Conservation (phyloP, 139 green algal species). For the Mesostigma viride region DNA sequence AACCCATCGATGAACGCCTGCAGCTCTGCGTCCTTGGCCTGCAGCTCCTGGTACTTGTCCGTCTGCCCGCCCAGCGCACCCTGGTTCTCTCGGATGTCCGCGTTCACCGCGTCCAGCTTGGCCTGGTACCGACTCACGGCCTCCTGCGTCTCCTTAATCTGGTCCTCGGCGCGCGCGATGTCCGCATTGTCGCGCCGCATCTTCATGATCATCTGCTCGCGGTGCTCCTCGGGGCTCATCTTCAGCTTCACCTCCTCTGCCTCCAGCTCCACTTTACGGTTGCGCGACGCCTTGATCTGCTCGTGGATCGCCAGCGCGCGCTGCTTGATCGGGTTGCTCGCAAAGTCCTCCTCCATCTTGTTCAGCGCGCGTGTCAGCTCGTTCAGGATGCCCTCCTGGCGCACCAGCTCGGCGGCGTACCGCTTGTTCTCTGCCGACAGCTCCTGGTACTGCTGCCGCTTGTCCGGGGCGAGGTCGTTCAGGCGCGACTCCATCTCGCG, state of each 20-base stretch:
- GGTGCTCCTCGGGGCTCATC: conserved; percentile 43
- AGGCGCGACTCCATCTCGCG: conserved; percentile 2
- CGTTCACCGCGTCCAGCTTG: conserved; percentile 21
- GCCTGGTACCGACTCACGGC: neutral
- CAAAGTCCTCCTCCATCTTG: conserved; percentile 40
- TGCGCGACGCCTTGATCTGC: conserved; percentile 42
- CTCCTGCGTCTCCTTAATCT: conserved; percentile 12
- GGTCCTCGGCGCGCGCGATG: conserved; percentile 29
- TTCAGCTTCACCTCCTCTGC: conserved; percentile 41
- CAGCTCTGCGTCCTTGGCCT: conserved; percentile 50
- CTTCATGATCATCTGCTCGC: conserved; percentile 20
- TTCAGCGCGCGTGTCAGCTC: conserved; percentile 15
- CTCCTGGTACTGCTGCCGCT: conserved; percentile 41
- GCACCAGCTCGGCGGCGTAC: conserved; percentile 16
- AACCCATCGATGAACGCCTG: conserved; percentile 54
- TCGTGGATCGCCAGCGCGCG: conserved; percentile 43
- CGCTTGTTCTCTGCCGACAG: conserved; percentile 31
- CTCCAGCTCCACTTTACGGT: conserved; percentile 52
- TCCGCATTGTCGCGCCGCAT: conserved; percentile 61
- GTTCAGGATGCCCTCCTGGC: conserved; percentile 39
- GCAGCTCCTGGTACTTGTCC: conserved; percentile 51
- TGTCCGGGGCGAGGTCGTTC: conserved; percentile 25
- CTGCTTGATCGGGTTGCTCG: conserved; percentile 54
- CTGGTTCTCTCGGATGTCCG: neutral
- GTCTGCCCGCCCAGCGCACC: no score